Percentiles rank a stretch among this genome's conserved stretches.
phyloP scores from a whole-genome alignment of 129 eudicot species.

The Sambucus nigra region DNA sequence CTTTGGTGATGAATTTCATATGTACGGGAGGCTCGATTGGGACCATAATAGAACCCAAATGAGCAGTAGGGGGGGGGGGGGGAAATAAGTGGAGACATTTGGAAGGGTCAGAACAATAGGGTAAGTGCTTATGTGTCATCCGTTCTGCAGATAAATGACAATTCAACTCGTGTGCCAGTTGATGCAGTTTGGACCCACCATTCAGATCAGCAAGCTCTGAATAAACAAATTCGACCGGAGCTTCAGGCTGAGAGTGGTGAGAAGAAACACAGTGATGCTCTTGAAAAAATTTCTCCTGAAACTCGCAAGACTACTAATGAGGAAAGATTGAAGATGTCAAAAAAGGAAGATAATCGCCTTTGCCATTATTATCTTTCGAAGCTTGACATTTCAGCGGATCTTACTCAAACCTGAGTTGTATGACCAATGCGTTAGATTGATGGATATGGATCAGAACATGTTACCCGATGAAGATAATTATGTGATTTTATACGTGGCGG shows the following conservation, averaged over 20 bases:
- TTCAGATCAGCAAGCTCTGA: conserved; percentile 29
- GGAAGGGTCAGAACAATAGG: conserved; percentile 53
- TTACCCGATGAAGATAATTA: conserved; percentile 35
- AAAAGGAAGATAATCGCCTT: conserved; percentile 28
- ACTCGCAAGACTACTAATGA: conserved; percentile 20
- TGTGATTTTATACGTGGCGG: conserved; percentile 56
- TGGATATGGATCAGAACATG: conserved; percentile 27
- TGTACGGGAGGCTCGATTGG: conserved; percentile 64
- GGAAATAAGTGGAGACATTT: conserved; percentile 56
- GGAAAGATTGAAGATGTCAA: conserved; percentile 21
- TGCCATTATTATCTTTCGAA: conserved; percentile 52
- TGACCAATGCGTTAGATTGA: conserved; percentile 38
- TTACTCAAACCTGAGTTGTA: conserved; percentile 64
- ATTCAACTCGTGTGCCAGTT: conserved; percentile 13
- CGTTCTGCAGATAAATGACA: conserved; percentile 37
- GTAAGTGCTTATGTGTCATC: conserved; percentile 31
- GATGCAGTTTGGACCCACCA: conserved; percentile 43
- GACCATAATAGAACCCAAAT: conserved; percentile 42
- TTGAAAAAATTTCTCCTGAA: conserved; percentile 18
- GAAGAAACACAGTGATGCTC: conserved; percentile 14
- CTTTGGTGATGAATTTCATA: conserved; percentile 54
- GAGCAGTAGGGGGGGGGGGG: conserved; percentile 47
- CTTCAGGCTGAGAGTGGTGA: conserved; percentile 24
- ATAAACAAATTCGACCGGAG: conserved; percentile 31
- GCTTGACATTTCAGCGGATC: conserved; percentile 75